Evolutionary conservation across 163 green algal species (phyloP).

Genomic region (Chlamydomonas reinhardtii): DNA sequence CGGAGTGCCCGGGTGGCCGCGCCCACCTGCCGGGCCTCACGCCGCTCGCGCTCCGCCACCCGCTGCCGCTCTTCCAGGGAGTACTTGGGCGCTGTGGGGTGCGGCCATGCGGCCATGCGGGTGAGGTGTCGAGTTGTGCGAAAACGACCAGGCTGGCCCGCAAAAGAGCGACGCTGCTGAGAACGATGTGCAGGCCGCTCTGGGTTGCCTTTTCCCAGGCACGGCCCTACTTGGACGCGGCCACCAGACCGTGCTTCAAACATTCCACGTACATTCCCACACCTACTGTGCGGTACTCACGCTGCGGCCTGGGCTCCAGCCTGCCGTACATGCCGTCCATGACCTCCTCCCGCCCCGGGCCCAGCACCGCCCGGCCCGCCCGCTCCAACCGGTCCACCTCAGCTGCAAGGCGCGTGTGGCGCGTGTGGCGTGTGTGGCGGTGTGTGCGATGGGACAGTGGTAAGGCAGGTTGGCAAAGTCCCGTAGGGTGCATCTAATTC

Average conservation of each 20-base stretch:
- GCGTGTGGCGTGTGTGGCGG: too few relatives aligned
- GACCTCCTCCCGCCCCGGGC: slow-evolving; percentile 72
- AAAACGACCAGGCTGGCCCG: too few relatives aligned
- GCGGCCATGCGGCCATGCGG: neutral
- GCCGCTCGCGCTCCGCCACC: neutral
- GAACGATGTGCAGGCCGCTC: too few relatives aligned
- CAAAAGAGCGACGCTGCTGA: too few relatives aligned
- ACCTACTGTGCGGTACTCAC: slow-evolving; percentile 31
- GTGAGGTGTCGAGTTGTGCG: neutral
- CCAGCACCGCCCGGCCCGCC: slow-evolving; percentile 58
- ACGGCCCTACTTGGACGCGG: too few relatives aligned
- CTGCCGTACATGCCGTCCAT: slow-evolving; percentile 93
- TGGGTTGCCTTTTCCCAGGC: too few relatives aligned
- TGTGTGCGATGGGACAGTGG: too few relatives aligned
- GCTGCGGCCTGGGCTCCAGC: slow-evolving; percentile 80
- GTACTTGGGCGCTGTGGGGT: slow-evolving; percentile 19
- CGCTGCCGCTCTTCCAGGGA: slow-evolving; percentile 5
- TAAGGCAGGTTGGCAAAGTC: too few relatives aligned
- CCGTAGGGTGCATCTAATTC: too few relatives aligned
- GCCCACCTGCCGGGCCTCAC: neutral
- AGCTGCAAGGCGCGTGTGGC: slow-evolving; percentile 19
- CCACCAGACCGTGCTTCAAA: too few relatives aligned
- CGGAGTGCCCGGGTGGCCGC: too few relatives aligned
- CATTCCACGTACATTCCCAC: neutral
- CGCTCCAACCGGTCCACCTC: slow-evolving; percentile 89